Base-by-base conservation (phyloP, 345 rosid genomes). In the Syzygium aqueum region DNA sequence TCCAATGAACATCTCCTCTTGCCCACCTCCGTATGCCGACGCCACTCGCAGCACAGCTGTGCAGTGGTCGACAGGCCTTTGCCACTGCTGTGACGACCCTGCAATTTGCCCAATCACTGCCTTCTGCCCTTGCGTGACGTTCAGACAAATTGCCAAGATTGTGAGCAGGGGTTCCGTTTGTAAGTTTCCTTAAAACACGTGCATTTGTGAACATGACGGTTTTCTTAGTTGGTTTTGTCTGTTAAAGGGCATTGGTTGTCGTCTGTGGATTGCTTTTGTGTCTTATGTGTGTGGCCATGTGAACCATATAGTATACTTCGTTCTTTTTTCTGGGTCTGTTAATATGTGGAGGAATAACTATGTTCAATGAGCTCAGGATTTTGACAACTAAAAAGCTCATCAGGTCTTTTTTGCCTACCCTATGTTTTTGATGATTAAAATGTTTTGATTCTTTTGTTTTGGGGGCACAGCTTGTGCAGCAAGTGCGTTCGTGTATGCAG, bases 1-100 rank as follows among this genome's bases (percentile, higher is more conserved):
- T 52, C 78, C 88, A 53, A 90, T 91, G 93, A 88, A 85, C 87
- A 73, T 87, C 82, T 87, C 84, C 49, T 82, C 90, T 12, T 83
- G 88, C 84, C 88, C 85, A 57, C 85, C 89, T 77, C 84, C 87
- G 3, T 84, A 53, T 2, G 53, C 84, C 22, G 53, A 89, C 77
- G 27, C 89, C 33, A 46, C 85, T 33, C 85, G 40, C 10, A 84
- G 84, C 73, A 46, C 88, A 3, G 33, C 85, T 4, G 23, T 59
- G 4, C 84, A 43, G 84, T 93, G 94, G 93, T 93, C 94, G 17
- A 90, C 93, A 10, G 91, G 92, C n/a, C 94, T 93, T 46, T 89
- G 91, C 88, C 93, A 91, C 73, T 93, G 93, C 30, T 92, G 91
- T 43, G 92, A 91, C 67, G 93, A 93, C 82, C 93, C 92, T 2